Evolutionary conservation across 352 stramenopile genomes (phyloP).

Genomic region (Albugo candida): DNA sequence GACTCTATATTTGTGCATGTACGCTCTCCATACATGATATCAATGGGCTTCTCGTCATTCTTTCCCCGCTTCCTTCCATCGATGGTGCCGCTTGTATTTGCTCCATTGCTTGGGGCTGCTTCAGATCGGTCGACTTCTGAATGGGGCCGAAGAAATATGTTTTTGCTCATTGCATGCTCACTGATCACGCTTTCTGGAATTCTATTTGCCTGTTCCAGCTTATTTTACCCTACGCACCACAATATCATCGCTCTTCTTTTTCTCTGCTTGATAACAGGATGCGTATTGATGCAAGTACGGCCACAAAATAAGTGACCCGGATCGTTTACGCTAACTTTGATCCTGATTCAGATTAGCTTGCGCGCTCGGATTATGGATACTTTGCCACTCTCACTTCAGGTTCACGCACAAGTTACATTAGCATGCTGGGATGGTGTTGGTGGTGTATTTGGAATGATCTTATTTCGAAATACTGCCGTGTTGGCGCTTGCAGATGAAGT

Average conservation of each 20-base stretch:
- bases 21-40: slow-evolving; percentile 2
- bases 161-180: slow-evolving; percentile 3
- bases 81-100: slow-evolving; percentile 5
- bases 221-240: slow-evolving; percentile 4
- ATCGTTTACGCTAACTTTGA: neutral
- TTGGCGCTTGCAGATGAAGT: slow-evolving; percentile 8
- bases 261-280: slow-evolving; percentile 1
- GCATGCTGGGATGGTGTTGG: slow-evolving; percentile 8
- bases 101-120: slow-evolving; percentile 6
- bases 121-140: slow-evolving; percentile 8
- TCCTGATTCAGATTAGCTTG: slow-evolving; percentile 5
- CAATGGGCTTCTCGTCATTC: slow-evolving; percentile 4
- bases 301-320: neutral
- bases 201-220: slow-evolving; percentile 2
- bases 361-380: slow-evolving; percentile 7
- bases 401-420: slow-evolving; percentile 6
- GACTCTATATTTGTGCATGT: slow-evolving; percentile 4
- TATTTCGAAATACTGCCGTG: slow-evolving; percentile 1
- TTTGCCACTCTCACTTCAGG: slow-evolving; percentile 4
- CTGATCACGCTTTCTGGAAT: slow-evolving; percentile 2
- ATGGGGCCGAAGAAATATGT: slow-evolving; percentile 5
- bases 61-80: slow-evolving; percentile 5
- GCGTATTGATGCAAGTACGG: slow-evolving; percentile 6
- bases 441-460: slow-evolving; percentile 4
- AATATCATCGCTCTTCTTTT: slow-evolving; percentile 3